A percentile compares a stretch with the other conserved stretches of the same genome.
phyloP scores from a whole-genome alignment of 768 basidiomycete genomes.

The Tylopilus plumbeoviolaceoides region DNA sequence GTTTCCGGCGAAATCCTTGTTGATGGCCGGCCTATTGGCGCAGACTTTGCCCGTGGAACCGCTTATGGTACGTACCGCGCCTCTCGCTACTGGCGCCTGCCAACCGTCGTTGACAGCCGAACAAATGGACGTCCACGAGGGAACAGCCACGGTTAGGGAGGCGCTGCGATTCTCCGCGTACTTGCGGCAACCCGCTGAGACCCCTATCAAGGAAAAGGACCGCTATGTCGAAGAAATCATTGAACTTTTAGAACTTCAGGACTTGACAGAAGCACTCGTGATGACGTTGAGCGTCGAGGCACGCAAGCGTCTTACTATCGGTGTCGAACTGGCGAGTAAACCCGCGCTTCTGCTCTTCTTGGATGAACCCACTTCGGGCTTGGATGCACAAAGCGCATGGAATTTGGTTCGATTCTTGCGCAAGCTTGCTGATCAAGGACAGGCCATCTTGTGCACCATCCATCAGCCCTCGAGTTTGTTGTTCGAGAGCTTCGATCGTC shows the following conservation, averaged over 20 bases:
- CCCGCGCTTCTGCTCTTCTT: slow-evolving; percentile 22
- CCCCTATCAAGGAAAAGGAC: slow-evolving; percentile 71
- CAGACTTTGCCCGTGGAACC: slow-evolving; percentile 62
- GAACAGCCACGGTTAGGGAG: slow-evolving; percentile 78
- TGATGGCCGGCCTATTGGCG: slow-evolving; percentile 56
- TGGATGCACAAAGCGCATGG: slow-evolving; percentile 72
- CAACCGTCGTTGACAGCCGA: slow-evolving; percentile 46
- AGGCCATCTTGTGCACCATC: slow-evolving; percentile 88
- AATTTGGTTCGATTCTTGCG: slow-evolving; percentile 76
- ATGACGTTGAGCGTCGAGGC: slow-evolving; percentile 64
- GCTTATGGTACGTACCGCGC: slow-evolving; percentile 57
- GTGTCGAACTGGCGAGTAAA: slow-evolving; percentile 87
- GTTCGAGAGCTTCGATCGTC: slow-evolving; percentile 81
- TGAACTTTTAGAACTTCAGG: slow-evolving; percentile 78
- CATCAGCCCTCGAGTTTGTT: slow-evolving; percentile 84
- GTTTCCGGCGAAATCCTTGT: slow-evolving; percentile 62
- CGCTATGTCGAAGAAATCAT: slow-evolving; percentile 80
- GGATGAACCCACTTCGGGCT: slow-evolving; percentile 51
- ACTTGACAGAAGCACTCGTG: slow-evolving; percentile 79
- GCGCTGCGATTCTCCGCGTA: slow-evolving; percentile 84
- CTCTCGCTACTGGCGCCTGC: slow-evolving; percentile 17
- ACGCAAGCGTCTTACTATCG: slow-evolving; percentile 85
- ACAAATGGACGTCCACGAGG: slow-evolving; percentile 85
- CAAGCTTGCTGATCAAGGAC: slow-evolving; percentile 80
- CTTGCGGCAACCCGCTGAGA: slow-evolving; percentile 67